Base-by-base conservation (phyloP, 148 eudicot genomes). In the Talinum fruticosum region DNA sequence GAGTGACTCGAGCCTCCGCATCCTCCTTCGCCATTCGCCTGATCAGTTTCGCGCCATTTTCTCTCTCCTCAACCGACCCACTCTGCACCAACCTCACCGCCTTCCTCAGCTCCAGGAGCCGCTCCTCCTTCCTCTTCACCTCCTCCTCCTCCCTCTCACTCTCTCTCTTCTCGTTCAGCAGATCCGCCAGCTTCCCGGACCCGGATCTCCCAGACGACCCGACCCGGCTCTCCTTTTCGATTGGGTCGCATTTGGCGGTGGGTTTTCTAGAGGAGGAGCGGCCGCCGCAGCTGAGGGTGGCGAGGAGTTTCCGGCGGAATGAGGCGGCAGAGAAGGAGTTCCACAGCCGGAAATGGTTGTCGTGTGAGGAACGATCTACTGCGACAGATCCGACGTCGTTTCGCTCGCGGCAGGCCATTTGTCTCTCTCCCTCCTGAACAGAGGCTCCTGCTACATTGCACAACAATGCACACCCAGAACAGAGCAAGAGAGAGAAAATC, bases 11-110 rank as follows among this genome's bases (percentile, higher is more conserved):
- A 0, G 96, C 96, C 24, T 86, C 88, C 3, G 80, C 62, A 76
- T 87, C 90, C 36, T 91, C 99, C 73, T 89, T 96, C 0, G 97
- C 85, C n/a, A 89, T 78, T 76, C 83, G 76, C 83, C 99, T 83
- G 4, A 93, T 90, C 30, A 83, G 68, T 21, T 73, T 79, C 8
- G 96, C 94, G 2, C 89, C 96, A 44, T 61, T 79, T 73, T 82
- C 81, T 82, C 87, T 86, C 78, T 84, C 82, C 77, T 82, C 86
- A 29, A 29, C 69, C 19, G 34, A 35, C 44, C 66, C 87, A 45
- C 76, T 76, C 77, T 84, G 89, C 62, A 96, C 66, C 72, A 76
- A 49, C 74, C 65, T 85, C 79, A 88, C 99, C 73, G 84, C 89
- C 47, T 24, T 41, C 79, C 85, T 86, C 79, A 92, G 66, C 88